Evolutionary conservation across 176 grass and related monocot species (phyloP).

Genomic region (Oryza brachyantha): DNA sequence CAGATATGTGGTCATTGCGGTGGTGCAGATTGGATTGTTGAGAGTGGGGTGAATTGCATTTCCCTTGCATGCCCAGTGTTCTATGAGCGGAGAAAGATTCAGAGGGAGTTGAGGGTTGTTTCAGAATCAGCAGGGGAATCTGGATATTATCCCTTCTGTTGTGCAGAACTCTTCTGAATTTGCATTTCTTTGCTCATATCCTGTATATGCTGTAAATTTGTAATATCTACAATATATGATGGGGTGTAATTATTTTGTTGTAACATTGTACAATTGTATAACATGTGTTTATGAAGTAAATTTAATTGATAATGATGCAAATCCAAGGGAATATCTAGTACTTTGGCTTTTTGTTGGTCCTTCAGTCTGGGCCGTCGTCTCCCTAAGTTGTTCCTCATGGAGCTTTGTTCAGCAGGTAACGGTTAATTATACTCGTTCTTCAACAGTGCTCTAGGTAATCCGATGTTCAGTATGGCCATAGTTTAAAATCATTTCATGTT

Average conservation of each 20-base stretch:
- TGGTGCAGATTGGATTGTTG: conserved; percentile 66
- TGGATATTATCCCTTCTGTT: conserved; percentile 68
- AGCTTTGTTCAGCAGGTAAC: not conserved
- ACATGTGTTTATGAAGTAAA: not conserved
- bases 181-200: not conserved
- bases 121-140: conserved; percentile 51
- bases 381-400: not conserved
- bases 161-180: conserved; percentile 58
- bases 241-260: conserved; percentile 43
- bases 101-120: conserved; percentile 48
- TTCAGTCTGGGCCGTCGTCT: not conserved
- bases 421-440: not conserved
- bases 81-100: conserved; percentile 79
- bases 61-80: conserved; percentile 88
- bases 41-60: conserved; percentile 69
- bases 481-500: too few species aligned
- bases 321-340: not conserved
- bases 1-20: conserved; percentile 87
- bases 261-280: conserved; percentile 29
- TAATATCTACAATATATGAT: conserved; percentile 25
- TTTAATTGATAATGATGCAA: conserved; percentile 16
- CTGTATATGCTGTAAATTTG: conserved; percentile 31
- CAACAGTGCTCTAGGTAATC: not conserved
- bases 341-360: not conserved
- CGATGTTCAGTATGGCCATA: too few species aligned